Evolutionary conservation across 768 basidiomycete species (phyloP).

Genomic region (Russula ochroleuca): DNA sequence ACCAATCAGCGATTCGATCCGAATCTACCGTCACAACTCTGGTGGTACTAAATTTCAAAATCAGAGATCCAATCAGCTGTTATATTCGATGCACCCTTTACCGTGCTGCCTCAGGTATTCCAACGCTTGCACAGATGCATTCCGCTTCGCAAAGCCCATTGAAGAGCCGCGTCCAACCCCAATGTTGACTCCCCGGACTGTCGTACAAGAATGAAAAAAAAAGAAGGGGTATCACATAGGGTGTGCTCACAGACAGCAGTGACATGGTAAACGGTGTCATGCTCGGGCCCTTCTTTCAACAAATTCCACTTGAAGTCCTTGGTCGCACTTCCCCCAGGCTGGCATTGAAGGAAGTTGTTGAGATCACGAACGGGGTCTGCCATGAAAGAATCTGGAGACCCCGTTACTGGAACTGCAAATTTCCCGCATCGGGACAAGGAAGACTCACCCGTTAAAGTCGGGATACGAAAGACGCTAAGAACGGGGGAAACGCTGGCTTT

Average conservation of each 20-base stretch:
- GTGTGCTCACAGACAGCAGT: slow-evolving; percentile 19
- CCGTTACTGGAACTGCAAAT: background rate
- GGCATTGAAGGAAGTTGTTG: slow-evolving; percentile 23
- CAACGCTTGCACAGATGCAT: slow-evolving; percentile 20
- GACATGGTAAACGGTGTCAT: slow-evolving; percentile 1
- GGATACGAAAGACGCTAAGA: background rate
- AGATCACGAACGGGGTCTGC: slow-evolving; percentile 25
- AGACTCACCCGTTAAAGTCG: background rate
- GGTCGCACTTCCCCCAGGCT: slow-evolving; percentile 1
- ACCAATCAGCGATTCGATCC: background rate
- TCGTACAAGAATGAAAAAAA: background rate
- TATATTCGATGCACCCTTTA: background rate
- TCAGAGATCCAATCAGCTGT: background rate
- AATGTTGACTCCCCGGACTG: slow-evolving; percentile 20
- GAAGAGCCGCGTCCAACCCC: slow-evolving; percentile 21
- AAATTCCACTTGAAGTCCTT: slow-evolving; percentile 12
- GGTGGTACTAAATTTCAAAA: background rate
- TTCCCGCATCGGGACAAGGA: too few species aligned
- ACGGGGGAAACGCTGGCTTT: too few species aligned
- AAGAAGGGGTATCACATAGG: background rate
- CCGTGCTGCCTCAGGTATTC: slow-evolving; percentile 14
- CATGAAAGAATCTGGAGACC: slow-evolving; percentile 1
- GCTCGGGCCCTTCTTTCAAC: slow-evolving; percentile 9
- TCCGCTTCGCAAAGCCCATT: slow-evolving; percentile 14
- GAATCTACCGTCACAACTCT: background rate